Evolutionary conservation across 2,329 filamentous ascomycete genomes (phyloP).

Genomic region (Lachnellula suecica): DNA sequence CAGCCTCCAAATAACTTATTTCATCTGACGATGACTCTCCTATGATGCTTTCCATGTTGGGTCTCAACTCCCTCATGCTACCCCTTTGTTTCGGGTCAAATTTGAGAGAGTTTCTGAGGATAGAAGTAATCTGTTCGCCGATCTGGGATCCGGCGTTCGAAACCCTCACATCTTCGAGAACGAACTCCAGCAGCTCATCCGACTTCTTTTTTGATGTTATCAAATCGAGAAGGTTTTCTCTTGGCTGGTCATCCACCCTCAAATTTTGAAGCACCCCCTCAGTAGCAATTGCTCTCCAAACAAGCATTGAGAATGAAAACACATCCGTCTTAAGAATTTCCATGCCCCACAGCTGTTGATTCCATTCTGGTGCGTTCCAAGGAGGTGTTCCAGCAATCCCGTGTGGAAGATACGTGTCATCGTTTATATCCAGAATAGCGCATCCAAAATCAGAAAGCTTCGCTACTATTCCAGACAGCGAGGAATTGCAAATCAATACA

Average conservation of each 20-base stretch:
- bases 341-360: neutral
- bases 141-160: neutral
- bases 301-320: neutral
- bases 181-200: neutral
- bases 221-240: neutral
- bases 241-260: neutral
- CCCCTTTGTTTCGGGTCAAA: neutral
- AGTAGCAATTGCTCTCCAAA: neutral
- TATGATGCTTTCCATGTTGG: neutral
- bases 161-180: neutral
- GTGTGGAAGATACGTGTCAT: neutral
- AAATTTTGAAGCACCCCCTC: neutral
- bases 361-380: conserved; percentile 4
- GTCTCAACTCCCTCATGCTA: neutral
- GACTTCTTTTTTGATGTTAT: neutral
- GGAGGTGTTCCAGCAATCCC: conserved; percentile 1
- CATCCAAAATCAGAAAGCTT: neutral
- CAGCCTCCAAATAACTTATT: neutral
- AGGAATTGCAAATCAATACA: neutral
- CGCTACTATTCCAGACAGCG: neutral
- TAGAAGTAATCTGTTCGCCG: neutral
- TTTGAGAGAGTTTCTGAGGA: neutral
- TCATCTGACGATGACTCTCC: neutral
- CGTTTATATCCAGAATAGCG: neutral
- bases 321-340: conserved; percentile 1